A percentile compares a stretch with the other conserved stretches of the same genome.
Evolutionary conservation across 768 basidiomycete genomes (phyloP).

Genomic region (Phanerochaete carnosa): DNA sequence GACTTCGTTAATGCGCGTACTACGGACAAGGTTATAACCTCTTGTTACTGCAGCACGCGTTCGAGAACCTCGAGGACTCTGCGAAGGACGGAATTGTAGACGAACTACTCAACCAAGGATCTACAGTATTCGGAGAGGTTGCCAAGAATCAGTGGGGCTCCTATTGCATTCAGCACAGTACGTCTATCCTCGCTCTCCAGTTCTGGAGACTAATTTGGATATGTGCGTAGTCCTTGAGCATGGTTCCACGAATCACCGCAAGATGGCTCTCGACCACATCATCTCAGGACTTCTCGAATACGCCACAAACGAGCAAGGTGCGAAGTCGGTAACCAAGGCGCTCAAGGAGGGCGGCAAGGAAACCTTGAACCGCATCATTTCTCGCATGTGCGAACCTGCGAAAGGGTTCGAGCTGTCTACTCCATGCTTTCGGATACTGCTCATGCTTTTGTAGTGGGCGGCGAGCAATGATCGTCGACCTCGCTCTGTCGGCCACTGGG

Average conservation of each 20-base stretch:
- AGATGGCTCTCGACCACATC: constrained; percentile 76
- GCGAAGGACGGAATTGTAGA: constrained; percentile 85
- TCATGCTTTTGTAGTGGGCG: neutral
- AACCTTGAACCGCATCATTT: constrained; percentile 69
- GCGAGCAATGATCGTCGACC: neutral
- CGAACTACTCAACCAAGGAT: constrained; percentile 74
- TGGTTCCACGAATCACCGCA: constrained; percentile 70
- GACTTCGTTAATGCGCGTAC: neutral
- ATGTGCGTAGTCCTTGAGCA: constrained; percentile 69
- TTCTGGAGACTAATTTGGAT: neutral
- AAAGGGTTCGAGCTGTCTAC: constrained; percentile 51
- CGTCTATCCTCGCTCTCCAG: constrained; percentile 24
- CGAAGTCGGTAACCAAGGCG: constrained; percentile 83
- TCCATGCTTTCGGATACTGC: neutral
- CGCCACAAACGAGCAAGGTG: constrained; percentile 81
- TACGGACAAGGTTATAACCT: too few species aligned
- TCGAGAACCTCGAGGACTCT: constrained; percentile 79
- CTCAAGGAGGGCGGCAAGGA: constrained; percentile 82
- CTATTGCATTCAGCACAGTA: constrained; percentile 84
- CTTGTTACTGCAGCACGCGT: constrained; percentile 57
- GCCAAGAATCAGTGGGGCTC: constrained; percentile 89
- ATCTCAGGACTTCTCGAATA: constrained; percentile 75
- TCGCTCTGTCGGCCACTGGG: constrained; percentile 64
- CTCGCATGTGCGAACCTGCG: constrained; percentile 82
- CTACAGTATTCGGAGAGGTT: constrained; percentile 66